Conservation (phyloP, 2,329 filamentous ascomycete genomes). For the Ascochyta viciae-villosae region DNA sequence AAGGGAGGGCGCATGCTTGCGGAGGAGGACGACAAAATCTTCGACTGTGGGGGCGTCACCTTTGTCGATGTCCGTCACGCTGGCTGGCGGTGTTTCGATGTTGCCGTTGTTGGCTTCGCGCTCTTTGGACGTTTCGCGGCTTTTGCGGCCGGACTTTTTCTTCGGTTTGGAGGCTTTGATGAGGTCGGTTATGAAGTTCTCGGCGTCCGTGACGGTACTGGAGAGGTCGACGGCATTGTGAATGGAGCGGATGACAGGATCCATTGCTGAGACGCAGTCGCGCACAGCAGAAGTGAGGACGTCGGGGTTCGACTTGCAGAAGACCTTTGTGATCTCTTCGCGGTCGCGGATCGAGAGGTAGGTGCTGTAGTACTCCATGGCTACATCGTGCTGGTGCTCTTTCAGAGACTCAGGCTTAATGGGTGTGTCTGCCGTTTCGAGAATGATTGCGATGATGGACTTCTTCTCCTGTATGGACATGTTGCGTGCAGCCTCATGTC, state of each 20-base stretch:
- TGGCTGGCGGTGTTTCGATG: constrained; percentile 27
- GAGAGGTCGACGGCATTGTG: constrained; percentile 76
- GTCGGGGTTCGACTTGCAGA: constrained; percentile 75
- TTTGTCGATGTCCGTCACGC: constrained; percentile 28
- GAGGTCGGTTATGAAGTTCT: constrained; percentile 74
- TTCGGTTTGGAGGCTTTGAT: constrained; percentile 62
- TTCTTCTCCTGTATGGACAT: constrained; percentile 60
- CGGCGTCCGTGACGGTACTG: constrained; percentile 70
- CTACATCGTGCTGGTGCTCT: constrained; percentile 67
- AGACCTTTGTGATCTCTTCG: constrained; percentile 69
- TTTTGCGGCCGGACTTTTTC: constrained; percentile 38
- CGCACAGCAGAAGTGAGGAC: constrained; percentile 72
- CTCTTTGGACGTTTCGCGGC: constrained; percentile 27
- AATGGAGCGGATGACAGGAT: constrained; percentile 74
- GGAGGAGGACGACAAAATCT: constrained; percentile 73
- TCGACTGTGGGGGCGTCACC: constrained; percentile 65
- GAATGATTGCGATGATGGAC: constrained; percentile 73
- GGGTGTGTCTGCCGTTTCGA: constrained; percentile 59
- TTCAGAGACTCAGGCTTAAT: constrained; percentile 58
- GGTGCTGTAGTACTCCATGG: constrained; percentile 73
- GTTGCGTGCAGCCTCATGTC: constrained; percentile 66
- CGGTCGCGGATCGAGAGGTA: constrained; percentile 76
- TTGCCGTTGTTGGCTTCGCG: constrained; percentile 31
- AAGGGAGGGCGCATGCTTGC: constrained; percentile 66
- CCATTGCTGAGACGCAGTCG: constrained; percentile 71